Conservation (phyloP, 1,284 basidiomycete species). For the Fomitopsis palustris region DNA sequence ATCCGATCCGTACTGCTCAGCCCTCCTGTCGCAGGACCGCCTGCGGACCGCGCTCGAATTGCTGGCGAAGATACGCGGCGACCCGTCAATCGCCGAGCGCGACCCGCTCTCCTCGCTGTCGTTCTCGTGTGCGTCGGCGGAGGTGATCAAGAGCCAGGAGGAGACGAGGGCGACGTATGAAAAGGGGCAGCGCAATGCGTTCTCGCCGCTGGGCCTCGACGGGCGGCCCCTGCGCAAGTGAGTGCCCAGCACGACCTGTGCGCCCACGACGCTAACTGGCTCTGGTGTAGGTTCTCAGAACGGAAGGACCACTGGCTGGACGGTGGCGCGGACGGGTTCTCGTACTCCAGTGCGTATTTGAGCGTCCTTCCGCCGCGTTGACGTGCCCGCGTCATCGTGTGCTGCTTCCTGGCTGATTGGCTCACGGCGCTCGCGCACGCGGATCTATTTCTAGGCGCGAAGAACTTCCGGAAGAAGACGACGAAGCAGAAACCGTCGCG, state of each 20-base stretch:
- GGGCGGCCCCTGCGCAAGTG: slow-evolving; percentile 61
- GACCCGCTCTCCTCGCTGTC: slow-evolving; percentile 58
- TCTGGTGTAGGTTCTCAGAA: slow-evolving; percentile 29
- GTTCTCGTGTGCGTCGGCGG: slow-evolving; percentile 60
- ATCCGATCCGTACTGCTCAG: slow-evolving; percentile 42
- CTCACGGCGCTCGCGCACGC: neutral
- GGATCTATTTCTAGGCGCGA: neutral
- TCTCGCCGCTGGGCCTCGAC: slow-evolving; percentile 54
- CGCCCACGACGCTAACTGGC: neutral
- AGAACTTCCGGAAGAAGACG: slow-evolving; percentile 8
- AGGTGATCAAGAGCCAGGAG: slow-evolving; percentile 47
- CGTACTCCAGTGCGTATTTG: slow-evolving; percentile 45
- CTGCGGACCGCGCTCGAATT: slow-evolving; percentile 50
- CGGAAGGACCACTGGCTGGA: slow-evolving; percentile 61
- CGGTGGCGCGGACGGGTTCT: slow-evolving; percentile 51
- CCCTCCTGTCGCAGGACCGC: slow-evolving; percentile 35
- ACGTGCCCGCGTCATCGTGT: neutral
- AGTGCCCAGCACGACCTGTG: slow-evolving; percentile 17
- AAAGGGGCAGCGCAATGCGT: slow-evolving; percentile 44
- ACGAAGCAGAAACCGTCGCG: slow-evolving; percentile 5
- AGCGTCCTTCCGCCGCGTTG: slow-evolving; percentile 2
- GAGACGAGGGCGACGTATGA: slow-evolving; percentile 45
- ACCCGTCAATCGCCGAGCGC: slow-evolving; percentile 44
- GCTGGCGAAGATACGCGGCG: slow-evolving; percentile 48
- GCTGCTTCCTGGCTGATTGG: neutral